Conservation (phyloP, 495 filamentous ascomycete species). For the Hypoxylon subgilvum region DNA sequence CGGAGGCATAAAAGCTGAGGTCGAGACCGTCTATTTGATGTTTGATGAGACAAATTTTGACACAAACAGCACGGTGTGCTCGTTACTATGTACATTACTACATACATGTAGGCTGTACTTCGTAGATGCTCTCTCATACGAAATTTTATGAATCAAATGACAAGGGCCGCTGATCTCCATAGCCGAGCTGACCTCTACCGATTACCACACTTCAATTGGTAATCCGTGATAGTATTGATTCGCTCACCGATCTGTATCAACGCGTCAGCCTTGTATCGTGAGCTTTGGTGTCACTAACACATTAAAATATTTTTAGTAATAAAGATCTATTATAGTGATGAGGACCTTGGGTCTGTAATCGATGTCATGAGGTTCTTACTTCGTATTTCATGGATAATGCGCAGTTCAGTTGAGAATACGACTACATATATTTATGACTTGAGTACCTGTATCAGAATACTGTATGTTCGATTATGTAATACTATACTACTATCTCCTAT, state of each 20-base stretch:
- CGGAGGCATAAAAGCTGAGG: no score
- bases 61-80: neutral
- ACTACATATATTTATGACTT: no score
- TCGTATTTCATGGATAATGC: no score
- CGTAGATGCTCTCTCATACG: conserved; percentile 20
- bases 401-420: no score
- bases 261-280: conserved; percentile 3
- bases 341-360: neutral
- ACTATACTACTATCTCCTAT: no score
- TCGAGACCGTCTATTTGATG: no score
- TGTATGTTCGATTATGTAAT: no score
- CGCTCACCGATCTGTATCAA: neutral
- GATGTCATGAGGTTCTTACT: no score
- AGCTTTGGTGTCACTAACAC: neutral
- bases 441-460: no score
- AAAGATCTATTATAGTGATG: neutral
- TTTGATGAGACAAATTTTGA: conserved; percentile 1
- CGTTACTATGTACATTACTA: neutral
- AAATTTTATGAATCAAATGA: conserved; percentile 11
- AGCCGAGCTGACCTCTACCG: neutral
- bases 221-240: neutral
- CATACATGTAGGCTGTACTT: neutral
- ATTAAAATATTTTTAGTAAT: neutral
- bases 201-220: neutral
- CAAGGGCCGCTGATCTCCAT: conserved; percentile 1